These are phyloP conservation scores for Corylus americana DNA, from an alignment of 306 rosid species.

Conservation along the genomic window DNA sequence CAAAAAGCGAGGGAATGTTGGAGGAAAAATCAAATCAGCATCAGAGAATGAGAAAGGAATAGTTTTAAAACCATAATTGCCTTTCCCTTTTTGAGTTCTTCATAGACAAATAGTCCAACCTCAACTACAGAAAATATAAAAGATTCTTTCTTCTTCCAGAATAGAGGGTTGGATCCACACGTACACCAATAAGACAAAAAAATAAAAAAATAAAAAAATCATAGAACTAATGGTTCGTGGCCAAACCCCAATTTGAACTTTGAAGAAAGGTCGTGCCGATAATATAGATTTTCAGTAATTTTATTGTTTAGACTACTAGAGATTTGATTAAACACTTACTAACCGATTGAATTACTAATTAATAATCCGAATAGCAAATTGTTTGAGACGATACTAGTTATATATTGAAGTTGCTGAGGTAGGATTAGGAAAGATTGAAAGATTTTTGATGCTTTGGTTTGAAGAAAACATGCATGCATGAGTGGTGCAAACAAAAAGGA, in stretches of 20 bases:
- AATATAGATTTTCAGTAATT: no score
- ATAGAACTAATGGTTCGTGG: neutral
- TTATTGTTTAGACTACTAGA: no score
- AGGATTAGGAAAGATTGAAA: neutral
- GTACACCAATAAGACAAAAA: neutral
- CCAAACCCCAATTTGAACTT: no score
- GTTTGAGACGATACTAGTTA: no score
- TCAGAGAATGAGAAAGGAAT: constrained; percentile 16
- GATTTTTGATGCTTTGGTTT: neutral
- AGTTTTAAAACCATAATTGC: neutral
- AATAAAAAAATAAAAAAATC: neutral
- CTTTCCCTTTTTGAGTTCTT: neutral
- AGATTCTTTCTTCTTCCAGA: neutral
- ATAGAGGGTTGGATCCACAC: no score
- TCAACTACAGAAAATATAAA: neutral
- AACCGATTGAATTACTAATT: no score
- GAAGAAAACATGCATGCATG: neutral
- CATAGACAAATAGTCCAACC: neutral
- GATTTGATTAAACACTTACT: no score
- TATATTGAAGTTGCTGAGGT: neutral
- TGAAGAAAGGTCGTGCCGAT: no score
- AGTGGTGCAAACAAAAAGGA: neutral
- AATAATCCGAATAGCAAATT: no score
- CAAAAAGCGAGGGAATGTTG: constrained; percentile 12
- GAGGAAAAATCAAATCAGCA: neutral